A percentile compares a stretch with the other conserved stretches of the same genome.
Conservation (phyloP, 163 green algal species). For the Botryococcus braunii region DNA sequence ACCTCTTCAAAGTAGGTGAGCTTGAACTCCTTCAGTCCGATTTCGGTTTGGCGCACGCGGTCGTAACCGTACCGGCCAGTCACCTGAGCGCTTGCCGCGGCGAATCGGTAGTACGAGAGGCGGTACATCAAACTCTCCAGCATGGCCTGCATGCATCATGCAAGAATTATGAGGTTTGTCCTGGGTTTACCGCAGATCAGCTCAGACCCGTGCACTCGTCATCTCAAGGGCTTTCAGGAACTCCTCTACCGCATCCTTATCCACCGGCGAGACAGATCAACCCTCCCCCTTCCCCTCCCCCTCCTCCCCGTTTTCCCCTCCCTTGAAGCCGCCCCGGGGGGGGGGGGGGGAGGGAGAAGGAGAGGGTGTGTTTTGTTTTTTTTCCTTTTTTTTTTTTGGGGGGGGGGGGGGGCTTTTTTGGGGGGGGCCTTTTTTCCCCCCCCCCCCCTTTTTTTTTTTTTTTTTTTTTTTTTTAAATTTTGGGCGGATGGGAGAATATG, state of each 20-base stretch:
- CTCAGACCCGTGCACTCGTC: too few species aligned
- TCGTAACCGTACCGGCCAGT: conserved; percentile 49
- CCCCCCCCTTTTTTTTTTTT: too few species aligned
- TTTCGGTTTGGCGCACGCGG: conserved; percentile 40
- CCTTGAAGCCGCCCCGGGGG: background rate
- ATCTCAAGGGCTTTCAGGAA: background rate
- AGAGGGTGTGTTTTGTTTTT: background rate
- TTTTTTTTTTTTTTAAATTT: background rate
- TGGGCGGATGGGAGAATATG: background rate
- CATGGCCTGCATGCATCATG: conserved; percentile 46
- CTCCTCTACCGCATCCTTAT: background rate
- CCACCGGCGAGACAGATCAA: background rate
- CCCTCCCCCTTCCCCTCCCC: background rate
- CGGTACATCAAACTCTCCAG: conserved; percentile 89
- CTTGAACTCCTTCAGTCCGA: conserved; percentile 35
- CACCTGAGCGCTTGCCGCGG: conserved; percentile 44
- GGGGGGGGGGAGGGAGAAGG: too few species aligned
- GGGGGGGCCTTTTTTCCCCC: too few species aligned
- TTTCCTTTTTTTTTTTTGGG: background rate
- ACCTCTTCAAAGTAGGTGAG: conserved; percentile 95
- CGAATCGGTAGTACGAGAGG: conserved; percentile 88
- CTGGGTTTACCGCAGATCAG: background rate
- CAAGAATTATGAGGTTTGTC: background rate
- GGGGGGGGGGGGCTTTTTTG: too few species aligned
- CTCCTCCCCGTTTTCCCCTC: background rate